Evolutionary conservation across 495 filamentous ascomycete species (phyloP).

Genomic region (Hypomontagnella submonticulosa): DNA sequence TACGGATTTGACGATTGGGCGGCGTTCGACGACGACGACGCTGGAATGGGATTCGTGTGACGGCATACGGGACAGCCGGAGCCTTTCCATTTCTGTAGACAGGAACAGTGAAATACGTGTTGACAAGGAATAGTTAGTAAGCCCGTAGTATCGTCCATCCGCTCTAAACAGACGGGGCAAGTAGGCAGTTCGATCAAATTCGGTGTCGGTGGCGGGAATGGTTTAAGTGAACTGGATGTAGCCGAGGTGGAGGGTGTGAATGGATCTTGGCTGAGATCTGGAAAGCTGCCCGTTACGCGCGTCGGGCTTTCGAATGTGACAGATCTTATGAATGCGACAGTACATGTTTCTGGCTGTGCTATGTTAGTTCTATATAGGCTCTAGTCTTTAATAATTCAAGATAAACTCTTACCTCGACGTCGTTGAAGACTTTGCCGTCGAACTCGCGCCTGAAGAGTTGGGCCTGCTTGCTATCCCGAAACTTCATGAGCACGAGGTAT

Average conservation of each 20-base stretch:
- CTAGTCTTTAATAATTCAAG: background rate
- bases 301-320: constrained; percentile 70
- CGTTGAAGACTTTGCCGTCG: constrained; percentile 95
- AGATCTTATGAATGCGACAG: constrained; percentile 93
- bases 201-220: constrained; percentile 90
- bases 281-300: constrained; percentile 59
- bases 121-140: constrained; percentile 96
- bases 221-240: constrained; percentile 72
- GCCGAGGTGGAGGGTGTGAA: constrained; percentile 68
- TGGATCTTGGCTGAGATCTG: constrained; percentile 71
- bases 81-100: constrained; percentile 95
- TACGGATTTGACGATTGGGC: constrained; percentile 40
- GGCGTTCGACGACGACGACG: constrained; percentile 39
- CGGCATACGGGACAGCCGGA: constrained; percentile 94
- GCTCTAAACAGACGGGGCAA: constrained; percentile 94
- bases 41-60: constrained; percentile 68
- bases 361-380: constrained; percentile 36
- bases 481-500: constrained; percentile 98
- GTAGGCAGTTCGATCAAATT: constrained; percentile 91
- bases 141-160: constrained; percentile 97
- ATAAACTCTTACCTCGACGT: constrained; percentile 82
- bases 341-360: constrained; percentile 88
- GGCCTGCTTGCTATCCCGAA: constrained; percentile 77
- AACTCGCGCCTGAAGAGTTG: constrained; percentile 84
- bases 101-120: constrained; percentile 97